Evolutionary conservation across 768 basidiomycete species (phyloP), one percentile per base, ranked within the genome.

Genomic region (Boletus huronensis): DNA sequence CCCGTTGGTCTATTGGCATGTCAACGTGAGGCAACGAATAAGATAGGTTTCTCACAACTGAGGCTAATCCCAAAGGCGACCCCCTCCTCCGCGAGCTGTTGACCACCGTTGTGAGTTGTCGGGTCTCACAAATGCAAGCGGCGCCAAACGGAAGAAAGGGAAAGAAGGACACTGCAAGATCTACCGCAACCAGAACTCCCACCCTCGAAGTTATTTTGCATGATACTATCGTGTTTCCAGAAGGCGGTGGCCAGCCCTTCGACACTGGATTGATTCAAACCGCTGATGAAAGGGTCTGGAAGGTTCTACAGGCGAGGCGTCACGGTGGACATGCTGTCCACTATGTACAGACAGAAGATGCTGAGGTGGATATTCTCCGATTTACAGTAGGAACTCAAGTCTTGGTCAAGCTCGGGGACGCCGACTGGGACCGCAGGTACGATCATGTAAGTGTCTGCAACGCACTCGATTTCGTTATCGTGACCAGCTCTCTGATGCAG

Each of bases 181-280:
- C 81, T 16, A 64, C 71, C n/a, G 63, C 78, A 42, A 71, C 73
- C 1, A 71, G 70, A 23, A 74, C 66, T 34, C 77, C 83, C 3
- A 69, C 85, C 17, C 77, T 88, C 44, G 85, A 89, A 61, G 72
- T 92, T 8, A 75, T 84, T 48, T 72, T 90, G 42, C 83, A 87
- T 48, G 90, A 92, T 64, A 90, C 88, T 0, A 78, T 88, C 13
- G 79, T 90, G 44, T 92, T 91, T 66, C 90, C 90, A 0, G 89
- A 91, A 70, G 90, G 88, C 9, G 83, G 90, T 11, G 91, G 91
- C 0, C 90, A 93, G 58, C 87, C 88, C 1, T 83, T 83, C 0
- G 91, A 93, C 63, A 82, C 82, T 25, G 90, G 90, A 2, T 72
- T 90, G 29, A 70, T 70, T 25, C 75, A 71, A 2, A 75, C 73